A percentile compares a stretch with the other conserved stretches of the same genome.
phyloP scores from a whole-genome alignment of 345 rosid genomes.

The Eucalyptus albens region DNA sequence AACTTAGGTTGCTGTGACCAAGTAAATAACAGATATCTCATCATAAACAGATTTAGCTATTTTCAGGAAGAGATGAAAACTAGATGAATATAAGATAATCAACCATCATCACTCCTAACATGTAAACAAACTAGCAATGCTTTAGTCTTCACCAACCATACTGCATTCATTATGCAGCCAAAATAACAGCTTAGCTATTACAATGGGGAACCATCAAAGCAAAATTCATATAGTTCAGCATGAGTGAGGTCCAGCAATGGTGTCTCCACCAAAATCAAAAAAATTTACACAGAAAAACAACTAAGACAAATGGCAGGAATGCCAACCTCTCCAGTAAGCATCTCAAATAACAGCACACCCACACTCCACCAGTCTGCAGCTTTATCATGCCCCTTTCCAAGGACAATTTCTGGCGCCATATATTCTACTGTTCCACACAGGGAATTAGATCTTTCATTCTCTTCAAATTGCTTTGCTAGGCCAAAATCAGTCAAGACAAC shows the following conservation, averaged over 20 bases:
- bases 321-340: slow-evolving; percentile 85
- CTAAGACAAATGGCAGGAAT: neutral
- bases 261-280: neutral
- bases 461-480: slow-evolving; percentile 76
- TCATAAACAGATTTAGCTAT: neutral
- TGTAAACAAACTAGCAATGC: neutral
- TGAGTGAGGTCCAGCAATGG: neutral
- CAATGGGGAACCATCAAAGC: neutral
- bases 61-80: neutral
- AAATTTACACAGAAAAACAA: neutral
- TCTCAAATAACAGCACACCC: slow-evolving; percentile 79
- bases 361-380: slow-evolving; percentile 99
- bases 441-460: slow-evolving; percentile 81
- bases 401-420: slow-evolving; percentile 90
- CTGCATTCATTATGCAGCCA: neutral
- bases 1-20: neutral
- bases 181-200: neutral
- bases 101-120: neutral
- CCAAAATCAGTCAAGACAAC: slow-evolving; percentile 89
- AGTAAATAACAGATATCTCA: neutral
- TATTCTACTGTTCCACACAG: slow-evolving; percentile 92
- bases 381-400: slow-evolving; percentile 88
- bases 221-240: neutral
- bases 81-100: neutral
- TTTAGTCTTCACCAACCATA: neutral